Percentiles rank a stretch among this genome's conserved stretches.
Evolutionary conservation across 768 basidiomycete genomes (phyloP).

Genomic region (Hysterangium stoloniferum): DNA sequence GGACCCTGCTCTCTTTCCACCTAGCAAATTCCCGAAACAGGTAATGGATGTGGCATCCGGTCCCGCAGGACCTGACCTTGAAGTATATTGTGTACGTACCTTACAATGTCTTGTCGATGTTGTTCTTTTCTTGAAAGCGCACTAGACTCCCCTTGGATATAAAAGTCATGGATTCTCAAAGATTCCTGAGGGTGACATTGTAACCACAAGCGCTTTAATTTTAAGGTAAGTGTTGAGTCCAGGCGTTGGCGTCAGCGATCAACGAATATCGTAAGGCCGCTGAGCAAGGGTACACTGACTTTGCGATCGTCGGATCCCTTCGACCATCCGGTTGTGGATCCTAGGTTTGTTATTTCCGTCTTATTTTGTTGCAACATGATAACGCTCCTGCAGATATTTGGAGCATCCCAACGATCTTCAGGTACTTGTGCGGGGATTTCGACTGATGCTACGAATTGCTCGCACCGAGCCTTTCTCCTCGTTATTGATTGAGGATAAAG

Average conservation of each 20-base stretch:
- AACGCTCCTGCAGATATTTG: constrained; percentile 30
- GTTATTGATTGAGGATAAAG: constrained; percentile 4
- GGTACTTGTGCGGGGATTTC: constrained; percentile 34
- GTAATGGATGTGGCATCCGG: constrained; percentile 27
- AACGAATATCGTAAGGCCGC: constrained; percentile 8
- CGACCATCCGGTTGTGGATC: constrained; percentile 7
- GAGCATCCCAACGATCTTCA: constrained; percentile 33
- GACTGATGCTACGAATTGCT: constrained; percentile 30
- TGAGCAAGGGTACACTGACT: neutral
- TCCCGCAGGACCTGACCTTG: constrained; percentile 27
- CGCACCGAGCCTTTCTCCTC: constrained; percentile 31
- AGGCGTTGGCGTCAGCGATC: neutral
- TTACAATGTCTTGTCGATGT: no score
- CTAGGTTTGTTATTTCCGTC: neutral
- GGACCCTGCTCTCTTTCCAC: constrained; percentile 39
- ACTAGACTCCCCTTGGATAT: neutral
- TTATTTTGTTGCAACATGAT: neutral
- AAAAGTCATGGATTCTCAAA: neutral
- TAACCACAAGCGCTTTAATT: neutral
- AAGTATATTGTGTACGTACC: constrained; percentile 17
- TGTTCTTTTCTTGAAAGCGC: constrained; percentile 5
- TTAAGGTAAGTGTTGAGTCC: neutral
- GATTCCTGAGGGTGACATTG: neutral
- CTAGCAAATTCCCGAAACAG: constrained; percentile 3
- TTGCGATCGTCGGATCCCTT: constrained; percentile 12